phyloP scores from a whole-genome alignment of 352 stramenopile species.

The Phytopythium litorale region DNA sequence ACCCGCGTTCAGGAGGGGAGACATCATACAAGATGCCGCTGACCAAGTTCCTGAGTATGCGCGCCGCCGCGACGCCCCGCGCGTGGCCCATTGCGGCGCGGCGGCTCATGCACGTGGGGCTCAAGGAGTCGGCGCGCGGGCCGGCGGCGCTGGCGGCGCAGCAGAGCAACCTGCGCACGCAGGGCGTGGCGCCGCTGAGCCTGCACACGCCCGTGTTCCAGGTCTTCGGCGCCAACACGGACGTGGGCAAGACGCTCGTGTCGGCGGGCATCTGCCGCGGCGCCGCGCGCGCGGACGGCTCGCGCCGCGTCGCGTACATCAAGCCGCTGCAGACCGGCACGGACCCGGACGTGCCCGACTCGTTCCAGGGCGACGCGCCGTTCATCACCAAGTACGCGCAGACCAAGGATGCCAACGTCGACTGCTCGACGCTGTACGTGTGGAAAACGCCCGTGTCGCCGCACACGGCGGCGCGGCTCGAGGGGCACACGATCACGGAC shows the following conservation, averaged over 20 bases:
- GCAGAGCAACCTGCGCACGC: slow-evolving; percentile 44
- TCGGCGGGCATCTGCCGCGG: slow-evolving; percentile 90
- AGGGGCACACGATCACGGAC: slow-evolving; percentile 87
- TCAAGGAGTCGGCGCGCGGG: slow-evolving; percentile 29
- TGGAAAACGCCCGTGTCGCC: slow-evolving; percentile 95
- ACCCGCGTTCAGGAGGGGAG: neutral
- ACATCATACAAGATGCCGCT: neutral
- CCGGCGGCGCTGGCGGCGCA: slow-evolving; percentile 34
- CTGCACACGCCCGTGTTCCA: slow-evolving; percentile 79
- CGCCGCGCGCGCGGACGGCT: slow-evolving; percentile 24
- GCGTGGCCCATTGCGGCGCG: neutral
- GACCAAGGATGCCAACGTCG: slow-evolving; percentile 13
- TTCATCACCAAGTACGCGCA: slow-evolving; percentile 71
- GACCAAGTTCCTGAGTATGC: neutral
- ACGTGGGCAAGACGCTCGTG: slow-evolving; percentile 97
- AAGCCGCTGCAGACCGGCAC: slow-evolving; percentile 96
- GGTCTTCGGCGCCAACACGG: slow-evolving; percentile 97
- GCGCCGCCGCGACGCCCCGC: neutral
- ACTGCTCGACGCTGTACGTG: slow-evolving; percentile 88
- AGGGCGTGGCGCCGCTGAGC: slow-evolving; percentile 39
- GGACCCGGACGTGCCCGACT: slow-evolving; percentile 33
- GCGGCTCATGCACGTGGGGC: slow-evolving; percentile 43
- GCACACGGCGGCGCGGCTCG: slow-evolving; percentile 88
- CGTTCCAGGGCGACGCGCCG: slow-evolving; percentile 76
- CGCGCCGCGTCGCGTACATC: slow-evolving; percentile 85